Conservation (phyloP, 345 rosid species). For the Mangifera indica region DNA sequence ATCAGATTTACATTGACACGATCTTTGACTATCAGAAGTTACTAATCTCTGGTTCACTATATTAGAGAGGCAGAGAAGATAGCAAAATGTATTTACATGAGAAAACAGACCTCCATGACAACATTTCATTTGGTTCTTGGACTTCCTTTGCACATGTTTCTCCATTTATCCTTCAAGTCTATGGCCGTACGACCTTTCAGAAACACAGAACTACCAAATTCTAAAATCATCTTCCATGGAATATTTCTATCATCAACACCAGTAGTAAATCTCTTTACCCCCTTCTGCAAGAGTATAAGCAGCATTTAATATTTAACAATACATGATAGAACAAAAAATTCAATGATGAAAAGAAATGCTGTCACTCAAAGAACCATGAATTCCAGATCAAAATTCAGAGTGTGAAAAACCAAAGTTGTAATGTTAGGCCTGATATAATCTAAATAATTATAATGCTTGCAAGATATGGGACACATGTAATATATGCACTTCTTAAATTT, state of each 20-base stretch:
- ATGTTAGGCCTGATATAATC: too few species aligned
- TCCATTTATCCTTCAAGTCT: slow-evolving; percentile 53
- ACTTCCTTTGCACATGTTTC: slow-evolving; percentile 41
- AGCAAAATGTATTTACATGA: neutral
- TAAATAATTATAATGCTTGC: neutral
- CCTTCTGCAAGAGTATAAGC: slow-evolving; percentile 34
- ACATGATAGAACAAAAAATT: too few species aligned
- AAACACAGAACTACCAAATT: slow-evolving; percentile 32
- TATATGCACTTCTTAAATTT: too few species aligned
- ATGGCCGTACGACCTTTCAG: slow-evolving; percentile 29
- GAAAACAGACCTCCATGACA: slow-evolving; percentile 15
- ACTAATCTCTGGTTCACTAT: neutral
- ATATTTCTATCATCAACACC: slow-evolving; percentile 15
- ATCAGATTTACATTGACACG: neutral
- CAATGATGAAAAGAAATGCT: neutral
- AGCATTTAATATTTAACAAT: neutral
- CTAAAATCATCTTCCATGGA: slow-evolving; percentile 45
- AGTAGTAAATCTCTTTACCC: slow-evolving; percentile 33
- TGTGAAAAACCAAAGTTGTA: neutral
- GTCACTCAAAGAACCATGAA: neutral
- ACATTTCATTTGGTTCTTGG: slow-evolving; percentile 24
- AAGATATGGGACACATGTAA: neutral
- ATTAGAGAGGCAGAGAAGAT: neutral
- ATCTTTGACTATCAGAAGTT: neutral
- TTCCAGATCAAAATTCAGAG: neutral